These are phyloP conservation scores for Debaryomyces fabryi DNA, from an alignment of 1,139 yeast genomes.

Conservation along the genomic window DNA sequence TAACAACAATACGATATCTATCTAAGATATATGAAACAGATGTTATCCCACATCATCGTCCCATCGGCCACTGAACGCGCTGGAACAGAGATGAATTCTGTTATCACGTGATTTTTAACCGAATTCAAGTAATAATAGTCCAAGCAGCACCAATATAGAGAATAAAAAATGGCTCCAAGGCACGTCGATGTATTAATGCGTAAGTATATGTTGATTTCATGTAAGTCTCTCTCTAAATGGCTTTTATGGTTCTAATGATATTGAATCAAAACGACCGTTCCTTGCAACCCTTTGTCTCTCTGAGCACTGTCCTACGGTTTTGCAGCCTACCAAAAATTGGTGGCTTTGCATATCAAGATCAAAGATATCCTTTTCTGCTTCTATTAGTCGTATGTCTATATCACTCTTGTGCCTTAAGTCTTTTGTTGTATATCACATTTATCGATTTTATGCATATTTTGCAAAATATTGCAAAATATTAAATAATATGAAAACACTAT, in stretches of 20 bases:
- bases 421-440: background rate
- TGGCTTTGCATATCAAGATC: background rate
- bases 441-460: no score
- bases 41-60: constrained; percentile 1
- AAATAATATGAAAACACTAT: no score
- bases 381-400: background rate
- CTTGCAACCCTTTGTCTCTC: background rate
- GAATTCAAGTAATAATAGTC: background rate
- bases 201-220: background rate
- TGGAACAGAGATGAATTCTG: background rate
- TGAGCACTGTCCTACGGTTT: background rate
- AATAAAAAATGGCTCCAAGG: background rate
- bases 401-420: no score
- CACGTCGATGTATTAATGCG: background rate
- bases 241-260: no score
- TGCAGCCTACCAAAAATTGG: background rate
- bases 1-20: background rate
- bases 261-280: background rate
- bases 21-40: background rate
- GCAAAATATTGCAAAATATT: no score
- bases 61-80: background rate
- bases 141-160: background rate
- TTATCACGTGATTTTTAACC: background rate
- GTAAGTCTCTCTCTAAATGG: background rate
- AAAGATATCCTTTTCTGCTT: background rate